Evolutionary conservation across 306 rosid species (phyloP), one percentile per base, ranked within the genome.

Genomic region (Trifolium pratense): DNA sequence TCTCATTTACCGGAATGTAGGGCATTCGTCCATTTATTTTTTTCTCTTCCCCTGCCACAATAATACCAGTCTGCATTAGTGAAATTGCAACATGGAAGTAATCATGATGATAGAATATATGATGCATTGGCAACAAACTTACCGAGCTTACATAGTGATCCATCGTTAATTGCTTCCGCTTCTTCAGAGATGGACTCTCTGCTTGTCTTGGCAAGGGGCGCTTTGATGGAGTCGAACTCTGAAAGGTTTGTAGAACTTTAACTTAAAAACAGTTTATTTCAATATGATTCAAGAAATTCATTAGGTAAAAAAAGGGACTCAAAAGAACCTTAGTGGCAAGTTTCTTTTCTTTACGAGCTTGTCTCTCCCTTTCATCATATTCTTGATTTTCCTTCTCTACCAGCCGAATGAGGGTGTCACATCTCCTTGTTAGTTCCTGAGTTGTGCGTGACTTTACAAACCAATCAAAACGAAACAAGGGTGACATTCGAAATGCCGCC

Each of bases 341-440:
- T 83, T 94, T 94, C 91, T 94, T 94, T 87, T 91, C 99, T 75
- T 91, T 94, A 21, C 99, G 97, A 48, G 99, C 99, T 76, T 91
- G 99, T 75, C 99, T 88, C 87, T 94, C 99, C 87, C 97, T 86
- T 85, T 94, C 99, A 7, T 91, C 97, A 13, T 83, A 75, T 84
- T 94, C 99, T 84, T 94, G 99, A 83, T 94, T 94, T 87, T 94
- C 99, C 86, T 94, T 94, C 87, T 94, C 99, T 65, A 94, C 96
- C 81, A 91, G 81, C 49, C 99, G 89, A 53, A 94, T 88, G 74
- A 94, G 83, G 53, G 99, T 94, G 81, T 94, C 99, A 18, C 99
- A 94, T 85, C 99, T 91, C 89, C 99, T 88, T 2, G 99, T 90
- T 42, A 94, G 90, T 87, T 94, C 99, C 83, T 94, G 99, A 6